phyloP scores from a whole-genome alignment of 2,329 filamentous ascomycete species.

The Alternaria sp. region DNA sequence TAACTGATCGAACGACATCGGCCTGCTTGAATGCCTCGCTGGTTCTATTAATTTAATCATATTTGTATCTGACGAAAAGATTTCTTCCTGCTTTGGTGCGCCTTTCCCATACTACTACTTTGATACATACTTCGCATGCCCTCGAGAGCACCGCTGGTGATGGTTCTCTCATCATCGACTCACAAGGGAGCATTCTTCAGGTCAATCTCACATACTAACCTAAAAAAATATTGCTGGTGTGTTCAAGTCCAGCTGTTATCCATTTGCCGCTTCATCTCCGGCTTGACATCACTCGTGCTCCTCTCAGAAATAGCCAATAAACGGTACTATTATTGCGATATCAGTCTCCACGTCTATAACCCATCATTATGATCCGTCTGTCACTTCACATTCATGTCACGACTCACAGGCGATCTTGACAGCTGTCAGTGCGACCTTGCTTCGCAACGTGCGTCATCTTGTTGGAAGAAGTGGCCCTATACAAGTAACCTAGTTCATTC shows the following conservation, averaged over 20 bases:
- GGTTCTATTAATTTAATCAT: neutral
- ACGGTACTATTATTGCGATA: neutral
- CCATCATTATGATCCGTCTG: neutral
- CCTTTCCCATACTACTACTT: neutral
- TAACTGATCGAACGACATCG: neutral
- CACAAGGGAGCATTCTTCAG: neutral
- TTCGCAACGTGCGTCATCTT: neutral
- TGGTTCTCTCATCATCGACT: neutral
- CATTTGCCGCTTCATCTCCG: neutral
- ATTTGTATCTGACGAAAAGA: neutral
- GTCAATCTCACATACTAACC: neutral
- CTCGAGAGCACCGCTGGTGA: neutral
- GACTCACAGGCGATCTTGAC: conserved; percentile 6
- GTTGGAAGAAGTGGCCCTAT: neutral
- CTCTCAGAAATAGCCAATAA: neutral
- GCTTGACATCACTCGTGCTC: neutral
- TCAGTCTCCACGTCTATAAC: neutral
- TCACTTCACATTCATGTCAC: neutral
- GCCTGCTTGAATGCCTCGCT: neutral
- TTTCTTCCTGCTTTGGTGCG: neutral
- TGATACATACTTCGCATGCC: neutral
- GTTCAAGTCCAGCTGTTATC: neutral
- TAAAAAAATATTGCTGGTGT: neutral
- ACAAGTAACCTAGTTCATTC: conserved; percentile 19
- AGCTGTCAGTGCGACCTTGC: conserved; percentile 14